Percentiles rank a stretch among this genome's conserved stretches.
These are phyloP conservation scores for Phaeosphaeriaceae sp. DNA, from an alignment of 2,329 filamentous ascomycete species.

Conservation along the genomic window DNA sequence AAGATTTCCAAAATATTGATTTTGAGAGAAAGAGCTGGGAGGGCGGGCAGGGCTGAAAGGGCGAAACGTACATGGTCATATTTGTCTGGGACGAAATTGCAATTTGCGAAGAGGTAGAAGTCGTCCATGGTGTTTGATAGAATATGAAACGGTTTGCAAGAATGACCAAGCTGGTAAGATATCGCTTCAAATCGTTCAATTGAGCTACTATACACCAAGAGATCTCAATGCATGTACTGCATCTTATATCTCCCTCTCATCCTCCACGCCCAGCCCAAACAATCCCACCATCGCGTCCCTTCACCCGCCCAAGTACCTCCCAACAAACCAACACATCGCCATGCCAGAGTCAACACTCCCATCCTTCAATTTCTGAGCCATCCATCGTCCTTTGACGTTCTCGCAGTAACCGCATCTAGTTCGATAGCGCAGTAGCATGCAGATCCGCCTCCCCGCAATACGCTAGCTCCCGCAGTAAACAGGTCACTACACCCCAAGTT, in stretches of 20 bases:
- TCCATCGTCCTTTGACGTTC: neutral
- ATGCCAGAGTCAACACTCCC: neutral
- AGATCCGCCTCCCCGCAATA: conserved; percentile 14
- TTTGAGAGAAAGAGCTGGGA: too few species aligned
- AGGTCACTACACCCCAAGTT: conserved; percentile 12
- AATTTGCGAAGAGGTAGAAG: conserved; percentile 44
- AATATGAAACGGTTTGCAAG: too few species aligned
- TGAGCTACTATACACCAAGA: too few species aligned
- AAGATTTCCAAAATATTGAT: too few species aligned
- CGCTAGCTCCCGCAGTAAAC: conserved; percentile 18
- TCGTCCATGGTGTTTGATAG: conserved; percentile 15
- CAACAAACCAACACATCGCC: neutral
- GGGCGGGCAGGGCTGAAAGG: neutral
- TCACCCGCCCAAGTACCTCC: conserved; percentile 3
- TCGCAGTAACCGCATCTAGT: neutral
- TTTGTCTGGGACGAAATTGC: conserved; percentile 48
- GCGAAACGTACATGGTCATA: conserved; percentile 42
- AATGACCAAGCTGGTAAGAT: too few species aligned
- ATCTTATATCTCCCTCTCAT: neutral
- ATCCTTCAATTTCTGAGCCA: too few species aligned
- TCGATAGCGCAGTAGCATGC: conserved; percentile 14
- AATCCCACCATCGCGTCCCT: conserved; percentile 1
- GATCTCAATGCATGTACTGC: neutral
- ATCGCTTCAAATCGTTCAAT: too few species aligned
- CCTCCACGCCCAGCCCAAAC: neutral